Evolutionary conservation across 371 early-diverging fungal genomes (phyloP).

Genomic region (Syncephalastrum sp.): DNA sequence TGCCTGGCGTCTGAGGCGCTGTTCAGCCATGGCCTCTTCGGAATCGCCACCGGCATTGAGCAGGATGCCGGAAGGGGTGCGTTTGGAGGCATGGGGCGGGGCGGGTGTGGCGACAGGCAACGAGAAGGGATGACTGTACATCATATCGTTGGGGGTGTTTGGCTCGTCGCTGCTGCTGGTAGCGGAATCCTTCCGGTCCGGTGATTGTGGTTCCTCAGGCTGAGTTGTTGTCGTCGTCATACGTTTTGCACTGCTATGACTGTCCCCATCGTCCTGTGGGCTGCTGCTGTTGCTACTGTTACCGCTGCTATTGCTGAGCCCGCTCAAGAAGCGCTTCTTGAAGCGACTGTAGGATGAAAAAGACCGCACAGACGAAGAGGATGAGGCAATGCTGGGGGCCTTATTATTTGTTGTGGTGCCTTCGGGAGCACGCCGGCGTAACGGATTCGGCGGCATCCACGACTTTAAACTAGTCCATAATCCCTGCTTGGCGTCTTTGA

Average conservation of each 20-base stretch:
- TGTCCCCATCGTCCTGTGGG: neutral
- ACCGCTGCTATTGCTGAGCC: neutral
- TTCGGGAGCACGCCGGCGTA: neutral
- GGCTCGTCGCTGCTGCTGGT: neutral
- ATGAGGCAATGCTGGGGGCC: conserved; percentile 26
- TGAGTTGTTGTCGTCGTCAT: conserved; percentile 7
- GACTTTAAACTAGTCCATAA: conserved; percentile 30
- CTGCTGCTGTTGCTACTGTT: neutral
- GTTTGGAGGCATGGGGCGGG: no score
- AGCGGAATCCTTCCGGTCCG: conserved; percentile 3
- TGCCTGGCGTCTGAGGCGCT: conserved; percentile 18
- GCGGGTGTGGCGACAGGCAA: neutral
- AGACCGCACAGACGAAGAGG: conserved; percentile 12
- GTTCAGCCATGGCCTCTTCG: conserved; percentile 26
- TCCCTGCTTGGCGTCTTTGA: conserved; percentile 10
- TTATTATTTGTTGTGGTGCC: neutral
- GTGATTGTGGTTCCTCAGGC: neutral
- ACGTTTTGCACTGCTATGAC: no score
- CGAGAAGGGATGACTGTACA: neutral
- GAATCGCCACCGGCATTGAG: conserved; percentile 26
- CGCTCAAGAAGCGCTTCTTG: conserved; percentile 8
- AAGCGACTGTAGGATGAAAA: conserved; percentile 5
- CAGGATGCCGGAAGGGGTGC: conserved; percentile 19
- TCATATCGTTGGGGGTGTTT: conserved; percentile 2
- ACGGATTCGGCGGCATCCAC: conserved; percentile 16